Conservation (phyloP, 2,329 filamentous ascomycete genomes). For the Neonectria ditissima region DNA sequence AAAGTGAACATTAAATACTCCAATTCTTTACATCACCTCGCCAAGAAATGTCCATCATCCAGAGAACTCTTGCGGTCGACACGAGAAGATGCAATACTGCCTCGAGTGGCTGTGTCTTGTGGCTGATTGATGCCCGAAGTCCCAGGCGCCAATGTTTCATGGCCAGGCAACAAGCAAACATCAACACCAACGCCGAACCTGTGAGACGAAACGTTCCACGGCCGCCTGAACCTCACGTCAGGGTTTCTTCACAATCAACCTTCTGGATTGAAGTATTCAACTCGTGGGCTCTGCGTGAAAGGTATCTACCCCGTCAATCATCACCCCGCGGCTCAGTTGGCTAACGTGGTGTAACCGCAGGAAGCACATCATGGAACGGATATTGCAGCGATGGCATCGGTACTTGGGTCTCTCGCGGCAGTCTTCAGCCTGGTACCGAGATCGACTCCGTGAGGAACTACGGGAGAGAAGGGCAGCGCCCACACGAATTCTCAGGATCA, state of each 20-base stretch:
- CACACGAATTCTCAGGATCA: constrained; percentile 43
- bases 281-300: neutral
- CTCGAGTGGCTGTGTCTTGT: neutral
- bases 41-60: too few species aligned
- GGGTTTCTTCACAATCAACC: neutral
- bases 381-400: neutral
- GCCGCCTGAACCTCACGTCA: neutral
- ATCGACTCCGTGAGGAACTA: constrained; percentile 19
- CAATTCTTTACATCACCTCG: too few species aligned
- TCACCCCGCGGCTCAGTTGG: neutral
- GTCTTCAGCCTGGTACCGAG: constrained; percentile 8
- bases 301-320: neutral
- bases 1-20: too few species aligned
- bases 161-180: neutral
- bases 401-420: neutral
- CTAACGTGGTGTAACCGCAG: neutral
- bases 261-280: neutral
- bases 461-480: constrained; percentile 8
- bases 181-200: neutral
- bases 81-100: too few species aligned
- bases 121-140: neutral
- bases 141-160: neutral
- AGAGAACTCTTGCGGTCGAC: too few species aligned
- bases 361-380: neutral
- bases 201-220: neutral